Conservation (phyloP, 306 rosid species). For the Nissolia schottii region DNA sequence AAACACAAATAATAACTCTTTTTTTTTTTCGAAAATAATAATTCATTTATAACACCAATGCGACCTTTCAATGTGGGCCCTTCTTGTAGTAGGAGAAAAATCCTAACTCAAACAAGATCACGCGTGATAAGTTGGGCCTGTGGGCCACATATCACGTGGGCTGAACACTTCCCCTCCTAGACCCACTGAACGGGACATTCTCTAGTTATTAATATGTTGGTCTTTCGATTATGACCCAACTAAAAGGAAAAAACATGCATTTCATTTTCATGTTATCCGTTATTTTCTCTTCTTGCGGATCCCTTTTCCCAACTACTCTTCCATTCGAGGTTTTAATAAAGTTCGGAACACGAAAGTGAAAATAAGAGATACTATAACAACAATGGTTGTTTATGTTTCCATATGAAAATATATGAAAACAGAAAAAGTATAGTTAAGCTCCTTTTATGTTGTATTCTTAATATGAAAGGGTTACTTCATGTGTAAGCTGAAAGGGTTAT, state of each 20-base stretch:
- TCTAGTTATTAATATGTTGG: neutral
- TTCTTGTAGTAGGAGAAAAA: neutral
- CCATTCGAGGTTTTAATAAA: neutral
- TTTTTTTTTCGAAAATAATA: neutral
- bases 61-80: neutral
- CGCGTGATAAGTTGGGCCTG: neutral
- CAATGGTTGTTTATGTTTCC: neutral
- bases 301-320: neutral
- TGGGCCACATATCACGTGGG: conserved; percentile 34
- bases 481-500: too few relatives aligned
- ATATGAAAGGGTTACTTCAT: neutral
- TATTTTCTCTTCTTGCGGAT: neutral
- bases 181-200: conserved; percentile 24
- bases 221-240: neutral
- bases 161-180: neutral
- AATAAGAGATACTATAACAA: neutral
- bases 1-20: too few relatives aligned
- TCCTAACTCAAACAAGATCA: neutral
- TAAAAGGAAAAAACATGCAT: neutral
- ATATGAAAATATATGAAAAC: neutral
- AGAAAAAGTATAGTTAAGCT: neutral
- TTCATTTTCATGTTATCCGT: neutral
- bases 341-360: neutral
- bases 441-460: neutral
- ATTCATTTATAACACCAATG: too few relatives aligned